These are phyloP conservation scores for Yamadazyma olivae DNA, from an alignment of 805 yeast genomes.

Conservation along the genomic window DNA sequence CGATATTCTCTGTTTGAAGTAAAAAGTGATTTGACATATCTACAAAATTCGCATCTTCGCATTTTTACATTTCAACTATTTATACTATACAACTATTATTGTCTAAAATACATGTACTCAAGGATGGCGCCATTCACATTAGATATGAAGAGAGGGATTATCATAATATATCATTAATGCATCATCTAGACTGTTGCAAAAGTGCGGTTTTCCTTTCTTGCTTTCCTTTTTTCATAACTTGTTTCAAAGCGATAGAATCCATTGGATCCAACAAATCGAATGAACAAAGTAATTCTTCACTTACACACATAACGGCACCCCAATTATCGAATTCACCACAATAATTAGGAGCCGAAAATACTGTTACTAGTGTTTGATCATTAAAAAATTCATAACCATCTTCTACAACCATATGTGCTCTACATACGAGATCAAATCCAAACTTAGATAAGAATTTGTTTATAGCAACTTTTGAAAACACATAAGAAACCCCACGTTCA, in stretches of 20 bases:
- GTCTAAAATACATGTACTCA: too few relatives aligned
- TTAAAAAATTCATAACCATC: constrained; percentile 85
- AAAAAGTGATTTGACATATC: constrained; percentile 10
- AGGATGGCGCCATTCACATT: too few relatives aligned
- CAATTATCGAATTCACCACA: constrained; percentile 80
- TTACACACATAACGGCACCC: constrained; percentile 96
- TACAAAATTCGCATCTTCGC: too few relatives aligned
- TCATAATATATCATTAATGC: too few relatives aligned
- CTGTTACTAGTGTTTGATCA: constrained; percentile 71
- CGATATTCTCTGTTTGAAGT: constrained; percentile 28
- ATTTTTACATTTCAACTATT: too few relatives aligned
- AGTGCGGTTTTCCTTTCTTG: constrained; percentile 86
- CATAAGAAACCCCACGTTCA: constrained; percentile 80
- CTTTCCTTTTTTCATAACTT: constrained; percentile 91
- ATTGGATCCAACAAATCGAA: constrained; percentile 92
- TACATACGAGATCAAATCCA: constrained; percentile 75
- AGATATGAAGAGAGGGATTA: too few relatives aligned
- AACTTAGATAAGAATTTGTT: constrained; percentile 72
- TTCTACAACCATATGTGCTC: constrained; percentile 90
- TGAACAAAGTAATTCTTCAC: constrained; percentile 87
- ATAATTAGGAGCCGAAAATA: constrained; percentile 80
- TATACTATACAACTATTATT: too few relatives aligned
- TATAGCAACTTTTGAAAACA: constrained; percentile 75
- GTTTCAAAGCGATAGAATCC: constrained; percentile 89
- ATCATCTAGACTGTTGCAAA: too few relatives aligned